A percentile compares a stretch with the other conserved stretches of the same genome.
These are phyloP conservation scores for Trematosphaeria pertusa DNA, from an alignment of 2,329 filamentous ascomycete genomes.

Conservation along the genomic window DNA sequence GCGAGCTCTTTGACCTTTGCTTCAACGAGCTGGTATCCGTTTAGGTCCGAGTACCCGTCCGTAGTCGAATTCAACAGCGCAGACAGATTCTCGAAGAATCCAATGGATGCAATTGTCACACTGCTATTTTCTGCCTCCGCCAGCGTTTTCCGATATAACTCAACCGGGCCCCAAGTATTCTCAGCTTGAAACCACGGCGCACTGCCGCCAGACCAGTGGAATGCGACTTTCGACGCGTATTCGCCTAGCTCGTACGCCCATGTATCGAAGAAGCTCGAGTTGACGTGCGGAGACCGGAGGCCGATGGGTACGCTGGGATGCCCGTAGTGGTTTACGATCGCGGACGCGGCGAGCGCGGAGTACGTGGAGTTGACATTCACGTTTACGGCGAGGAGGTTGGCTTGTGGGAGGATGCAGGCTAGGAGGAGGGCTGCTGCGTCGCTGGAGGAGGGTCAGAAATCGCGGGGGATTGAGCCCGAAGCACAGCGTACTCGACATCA, in stretches of 20 bases:
- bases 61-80: conserved; percentile 54
- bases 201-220: conserved; percentile 50
- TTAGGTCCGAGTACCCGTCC: conserved; percentile 50
- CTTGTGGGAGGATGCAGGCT: conserved; percentile 46
- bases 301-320: conserved; percentile 48
- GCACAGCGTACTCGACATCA: conserved; percentile 52
- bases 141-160: conserved; percentile 55
- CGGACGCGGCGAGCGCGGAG: conserved; percentile 47
- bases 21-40: conserved; percentile 51
- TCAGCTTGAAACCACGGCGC: conserved; percentile 46
- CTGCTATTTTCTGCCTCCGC: conserved; percentile 49
- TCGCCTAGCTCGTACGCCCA: conserved; percentile 51
- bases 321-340: conserved; percentile 53
- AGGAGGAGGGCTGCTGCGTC: conserved; percentile 53
- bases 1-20: conserved; percentile 59
- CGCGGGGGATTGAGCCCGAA: neutral
- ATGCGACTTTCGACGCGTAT: conserved; percentile 56
- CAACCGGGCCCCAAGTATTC: conserved; percentile 52
- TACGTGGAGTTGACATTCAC: conserved; percentile 53
- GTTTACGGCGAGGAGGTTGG: conserved; percentile 52
- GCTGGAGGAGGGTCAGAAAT: conserved; percentile 27
- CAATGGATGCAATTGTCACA: conserved; percentile 56
- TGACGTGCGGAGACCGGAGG: conserved; percentile 49
- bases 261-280: conserved; percentile 55
- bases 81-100: conserved; percentile 58